Evolutionary conservation across 306 rosid genomes (phyloP).

Genomic region (Malus fusca): DNA sequence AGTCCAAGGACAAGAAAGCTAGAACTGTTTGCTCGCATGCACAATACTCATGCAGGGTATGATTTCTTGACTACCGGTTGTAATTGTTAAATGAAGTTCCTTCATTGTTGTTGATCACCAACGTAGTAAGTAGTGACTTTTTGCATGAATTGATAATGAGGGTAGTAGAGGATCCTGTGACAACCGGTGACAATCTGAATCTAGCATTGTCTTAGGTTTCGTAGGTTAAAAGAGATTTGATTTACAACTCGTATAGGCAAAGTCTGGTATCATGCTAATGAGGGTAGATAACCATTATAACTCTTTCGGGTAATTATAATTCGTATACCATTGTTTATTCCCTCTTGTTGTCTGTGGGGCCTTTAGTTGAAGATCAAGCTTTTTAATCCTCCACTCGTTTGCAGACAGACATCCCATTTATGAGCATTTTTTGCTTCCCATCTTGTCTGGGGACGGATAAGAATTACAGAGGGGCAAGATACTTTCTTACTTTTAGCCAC

Average conservation of each 20-base stretch:
- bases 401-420: neutral
- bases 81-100: neutral
- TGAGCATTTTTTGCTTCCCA: neutral
- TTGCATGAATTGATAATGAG: neutral
- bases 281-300: neutral
- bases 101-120: neutral
- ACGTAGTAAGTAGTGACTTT: neutral
- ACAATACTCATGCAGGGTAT: slow-evolving; percentile 98
- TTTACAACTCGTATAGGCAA: neutral
- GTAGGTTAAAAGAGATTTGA: neutral
- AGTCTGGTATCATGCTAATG: neutral
- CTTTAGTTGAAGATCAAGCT: neutral
- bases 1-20: slow-evolving; percentile 98
- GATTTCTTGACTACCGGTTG: slow-evolving; percentile 18
- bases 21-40: slow-evolving; percentile 97
- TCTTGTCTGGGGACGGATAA: neutral
- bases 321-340: neutral
- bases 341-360: neutral
- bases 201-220: neutral
- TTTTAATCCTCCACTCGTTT: neutral
- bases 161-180: neutral
- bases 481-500: too few relatives aligned
- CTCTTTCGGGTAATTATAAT: neutral
- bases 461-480: too few relatives aligned
- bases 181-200: neutral